Percentiles rank a stretch among this genome's conserved stretches.
These are phyloP conservation scores for Hypomontagnella submonticulosa DNA, from an alignment of 495 filamentous ascomycete species.

Conservation along the genomic window DNA sequence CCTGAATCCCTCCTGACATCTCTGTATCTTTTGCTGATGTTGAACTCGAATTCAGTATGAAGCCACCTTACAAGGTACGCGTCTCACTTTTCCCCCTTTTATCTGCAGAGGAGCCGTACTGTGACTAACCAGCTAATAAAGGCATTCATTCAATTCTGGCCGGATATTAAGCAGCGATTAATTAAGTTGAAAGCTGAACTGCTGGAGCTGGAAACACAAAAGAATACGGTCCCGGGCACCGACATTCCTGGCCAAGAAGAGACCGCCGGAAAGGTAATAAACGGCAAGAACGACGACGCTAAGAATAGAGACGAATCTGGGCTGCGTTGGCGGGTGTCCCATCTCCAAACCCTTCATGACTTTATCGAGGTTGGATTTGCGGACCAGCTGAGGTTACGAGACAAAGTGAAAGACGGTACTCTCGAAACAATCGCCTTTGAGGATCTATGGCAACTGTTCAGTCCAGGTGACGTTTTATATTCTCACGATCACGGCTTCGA, in stretches of 20 bases:
- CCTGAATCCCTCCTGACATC: neutral
- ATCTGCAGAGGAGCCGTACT: neutral
- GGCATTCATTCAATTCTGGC: constrained; percentile 15
- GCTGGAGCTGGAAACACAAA: neutral
- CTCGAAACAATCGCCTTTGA: constrained; percentile 41
- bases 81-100: neutral
- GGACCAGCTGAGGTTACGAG: constrained; percentile 12
- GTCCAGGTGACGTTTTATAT: constrained; percentile 47
- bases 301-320: neutral
- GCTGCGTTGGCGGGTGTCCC: constrained; percentile 12
- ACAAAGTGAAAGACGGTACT: constrained; percentile 10
- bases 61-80: constrained; percentile 12
- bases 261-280: neutral
- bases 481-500: constrained; percentile 30
- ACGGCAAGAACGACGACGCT: neutral
- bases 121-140: neutral
- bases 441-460: constrained; percentile 57
- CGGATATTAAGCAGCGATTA: neutral
- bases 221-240: neutral
- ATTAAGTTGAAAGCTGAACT: constrained; percentile 2
- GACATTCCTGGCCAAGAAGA: neutral
- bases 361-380: constrained; percentile 33
- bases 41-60: neutral
- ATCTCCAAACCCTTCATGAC: constrained; percentile 24
- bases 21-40: neutral